Conservation (phyloP, 805 yeast species). For the Ogataea naganishii region DNA sequence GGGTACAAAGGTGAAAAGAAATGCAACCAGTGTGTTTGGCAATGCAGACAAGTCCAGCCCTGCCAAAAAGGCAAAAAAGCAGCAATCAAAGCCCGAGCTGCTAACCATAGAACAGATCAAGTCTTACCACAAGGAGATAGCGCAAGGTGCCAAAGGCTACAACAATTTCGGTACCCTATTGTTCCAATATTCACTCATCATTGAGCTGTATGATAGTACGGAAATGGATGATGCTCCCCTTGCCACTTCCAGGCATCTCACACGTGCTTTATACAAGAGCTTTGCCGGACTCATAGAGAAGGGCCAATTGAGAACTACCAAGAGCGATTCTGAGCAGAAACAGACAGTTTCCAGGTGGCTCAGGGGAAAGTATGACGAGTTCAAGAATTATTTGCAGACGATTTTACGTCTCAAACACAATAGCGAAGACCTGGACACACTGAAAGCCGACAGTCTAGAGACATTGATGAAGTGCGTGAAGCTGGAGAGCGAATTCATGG, state of each 20-base stretch:
- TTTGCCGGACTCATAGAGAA: slow-evolving; percentile 41
- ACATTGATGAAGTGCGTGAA: slow-evolving; percentile 44
- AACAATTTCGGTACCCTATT: slow-evolving; percentile 45
- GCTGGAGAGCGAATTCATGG: slow-evolving; percentile 46
- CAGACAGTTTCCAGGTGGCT: slow-evolving; percentile 57
- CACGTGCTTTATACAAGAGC: slow-evolving; percentile 32
- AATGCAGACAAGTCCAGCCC: too few species aligned
- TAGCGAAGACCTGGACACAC: slow-evolving; percentile 27
- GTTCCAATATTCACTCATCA: slow-evolving; percentile 25
- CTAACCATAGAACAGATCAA: slow-evolving; percentile 17
- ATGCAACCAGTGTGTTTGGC: too few species aligned
- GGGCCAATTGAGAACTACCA: slow-evolving; percentile 28
- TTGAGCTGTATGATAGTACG: slow-evolving; percentile 7
- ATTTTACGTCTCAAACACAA: slow-evolving; percentile 30
- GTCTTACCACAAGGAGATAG: slow-evolving; percentile 20
- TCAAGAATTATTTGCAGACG: slow-evolving; percentile 34
- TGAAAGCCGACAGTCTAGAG: slow-evolving; percentile 49
- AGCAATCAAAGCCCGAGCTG: slow-evolving; percentile 5
- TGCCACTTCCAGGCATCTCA: slow-evolving; percentile 26
- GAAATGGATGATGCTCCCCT: slow-evolving; percentile 15
- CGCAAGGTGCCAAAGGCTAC: slow-evolving; percentile 38
- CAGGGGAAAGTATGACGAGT: slow-evolving; percentile 45
- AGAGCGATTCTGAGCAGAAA: slow-evolving; percentile 30
- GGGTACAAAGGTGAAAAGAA: too few species aligned
- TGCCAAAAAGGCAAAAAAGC: neutral